Percentiles rank a stretch among this genome's conserved stretches.
Evolutionary conservation across 768 basidiomycete genomes (phyloP).

Genomic region (Russula dissimulans): DNA sequence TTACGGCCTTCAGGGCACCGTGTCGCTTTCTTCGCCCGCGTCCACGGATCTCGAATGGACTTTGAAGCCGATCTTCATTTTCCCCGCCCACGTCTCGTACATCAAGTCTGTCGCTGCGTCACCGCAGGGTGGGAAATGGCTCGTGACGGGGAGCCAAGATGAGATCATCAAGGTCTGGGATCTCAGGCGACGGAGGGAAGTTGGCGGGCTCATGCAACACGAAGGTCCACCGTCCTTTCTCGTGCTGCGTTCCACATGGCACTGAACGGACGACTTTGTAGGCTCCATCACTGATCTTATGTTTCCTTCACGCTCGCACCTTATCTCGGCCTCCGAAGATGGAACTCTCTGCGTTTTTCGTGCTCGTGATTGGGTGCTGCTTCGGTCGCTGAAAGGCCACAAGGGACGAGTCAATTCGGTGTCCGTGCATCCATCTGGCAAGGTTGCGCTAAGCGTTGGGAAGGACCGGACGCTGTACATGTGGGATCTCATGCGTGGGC

Average conservation of each 20-base stretch:
- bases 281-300: slow-evolving; percentile 85
- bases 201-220: slow-evolving; percentile 92
- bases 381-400: slow-evolving; percentile 85
- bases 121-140: slow-evolving; percentile 88
- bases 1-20: slow-evolving; percentile 74
- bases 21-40: slow-evolving; percentile 28
- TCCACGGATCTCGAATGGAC: slow-evolving; percentile 27
- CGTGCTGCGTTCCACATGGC: not conserved
- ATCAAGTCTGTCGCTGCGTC: slow-evolving; percentile 87
- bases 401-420: slow-evolving; percentile 86
- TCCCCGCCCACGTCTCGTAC: slow-evolving; percentile 92
- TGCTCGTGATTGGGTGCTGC: slow-evolving; percentile 87
- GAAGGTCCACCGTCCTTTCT: slow-evolving; percentile 47
- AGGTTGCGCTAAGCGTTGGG: slow-evolving; percentile 86
- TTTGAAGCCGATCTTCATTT: slow-evolving; percentile 83
- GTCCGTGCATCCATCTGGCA: slow-evolving; percentile 87
- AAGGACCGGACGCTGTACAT: slow-evolving; percentile 83
- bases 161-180: slow-evolving; percentile 98
- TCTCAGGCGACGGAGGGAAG: slow-evolving; percentile 79
- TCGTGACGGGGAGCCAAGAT: slow-evolving; percentile 92
- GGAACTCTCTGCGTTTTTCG: slow-evolving; percentile 85
- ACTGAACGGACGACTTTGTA: slow-evolving; percentile 25
- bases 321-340: slow-evolving; percentile 89
- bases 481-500: slow-evolving; percentile 98
- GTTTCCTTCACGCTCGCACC: slow-evolving; percentile 83